Conservation (phyloP, 2,329 filamentous ascomycete species). For the Polytolypa hystricis region DNA sequence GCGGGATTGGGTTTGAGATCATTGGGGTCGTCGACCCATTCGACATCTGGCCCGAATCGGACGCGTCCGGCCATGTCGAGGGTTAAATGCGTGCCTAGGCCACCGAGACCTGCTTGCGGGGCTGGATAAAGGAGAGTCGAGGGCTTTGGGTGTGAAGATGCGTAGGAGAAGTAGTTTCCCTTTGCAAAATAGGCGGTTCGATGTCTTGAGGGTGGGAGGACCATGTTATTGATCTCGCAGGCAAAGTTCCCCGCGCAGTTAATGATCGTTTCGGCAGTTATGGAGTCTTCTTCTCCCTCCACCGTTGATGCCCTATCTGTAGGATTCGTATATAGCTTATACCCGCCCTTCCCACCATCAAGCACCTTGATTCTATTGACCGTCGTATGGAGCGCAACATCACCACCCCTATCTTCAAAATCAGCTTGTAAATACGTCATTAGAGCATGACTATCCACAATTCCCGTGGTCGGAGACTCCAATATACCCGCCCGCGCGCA, state of each 20-base stretch:
- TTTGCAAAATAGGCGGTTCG: constrained; percentile 71
- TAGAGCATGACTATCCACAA: constrained; percentile 73
- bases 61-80: constrained; percentile 75
- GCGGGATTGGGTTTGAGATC: constrained; percentile 58
- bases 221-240: constrained; percentile 67
- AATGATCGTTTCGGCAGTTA: constrained; percentile 66
- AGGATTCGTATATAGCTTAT: constrained; percentile 50
- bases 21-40: constrained; percentile 67
- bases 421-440: constrained; percentile 71
- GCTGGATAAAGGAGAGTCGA: constrained; percentile 77
- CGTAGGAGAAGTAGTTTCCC: constrained; percentile 88
- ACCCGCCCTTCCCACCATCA: constrained; percentile 51
- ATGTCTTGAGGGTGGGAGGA: constrained; percentile 46
- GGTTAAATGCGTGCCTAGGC: constrained; percentile 90
- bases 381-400: constrained; percentile 56
- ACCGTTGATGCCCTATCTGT: not conserved
- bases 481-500: constrained; percentile 60
- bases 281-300: constrained; percentile 35
- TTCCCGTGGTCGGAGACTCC: constrained; percentile 79
- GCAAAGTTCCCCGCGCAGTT: constrained; percentile 80
- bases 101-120: constrained; percentile 67
- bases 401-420: constrained; percentile 67
- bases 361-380: constrained; percentile 52
- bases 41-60: constrained; percentile 87
- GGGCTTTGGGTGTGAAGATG: constrained; percentile 52